Base-by-base conservation (phyloP, 2,329 filamentous ascomycete species). In the Penicillium hesseltinei region DNA sequence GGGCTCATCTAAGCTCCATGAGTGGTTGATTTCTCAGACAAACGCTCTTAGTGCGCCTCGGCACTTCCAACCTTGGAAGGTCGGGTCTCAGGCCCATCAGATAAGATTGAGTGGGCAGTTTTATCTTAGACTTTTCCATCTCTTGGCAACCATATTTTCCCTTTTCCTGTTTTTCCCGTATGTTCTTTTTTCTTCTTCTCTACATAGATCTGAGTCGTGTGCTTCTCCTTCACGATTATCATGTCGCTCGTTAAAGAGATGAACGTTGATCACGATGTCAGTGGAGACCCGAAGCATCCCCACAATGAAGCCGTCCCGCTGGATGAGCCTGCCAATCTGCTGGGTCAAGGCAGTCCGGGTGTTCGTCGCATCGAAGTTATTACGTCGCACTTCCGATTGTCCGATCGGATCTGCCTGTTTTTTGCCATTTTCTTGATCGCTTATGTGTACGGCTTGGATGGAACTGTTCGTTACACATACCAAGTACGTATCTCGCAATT, bases 381-480 rank as follows among this genome's bases (percentile, higher is more conserved):
- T 46, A 73, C 80, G 7, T 71, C 77, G 9, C 78, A 82, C 60
- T 78, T 87, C 38, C 84, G 80, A 19, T 60, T 72, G 4, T 57
- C 63, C 15, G 83, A 88, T 67, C 82, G 83, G 31, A 61, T 83
- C 58, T 76, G 79, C 59, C 79, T 89, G 68, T 88, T 88, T 71
- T 66, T 82, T 10, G 78, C 84, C 25, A 77, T 88, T 61, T 88
- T 88, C 68, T 69, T 88, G 33, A 74, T 88, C 52, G 82, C 85
- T 11, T 89, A 87, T 69, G 83, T 80, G 35, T 89, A 88, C 68
- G 82, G 83, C 2, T 76, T 88, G 23, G 84, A 87, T 61, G 82
- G 82, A 25, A 82, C 77, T 1, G 75, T 87, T 43, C 79, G 84
- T 15, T 60, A 60, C 13, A 77, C 79, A 7, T 85, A 84, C 64